These are phyloP conservation scores for Apocynum venetum DNA, from an alignment of 257 asterid genomes.

Conservation along the genomic window DNA sequence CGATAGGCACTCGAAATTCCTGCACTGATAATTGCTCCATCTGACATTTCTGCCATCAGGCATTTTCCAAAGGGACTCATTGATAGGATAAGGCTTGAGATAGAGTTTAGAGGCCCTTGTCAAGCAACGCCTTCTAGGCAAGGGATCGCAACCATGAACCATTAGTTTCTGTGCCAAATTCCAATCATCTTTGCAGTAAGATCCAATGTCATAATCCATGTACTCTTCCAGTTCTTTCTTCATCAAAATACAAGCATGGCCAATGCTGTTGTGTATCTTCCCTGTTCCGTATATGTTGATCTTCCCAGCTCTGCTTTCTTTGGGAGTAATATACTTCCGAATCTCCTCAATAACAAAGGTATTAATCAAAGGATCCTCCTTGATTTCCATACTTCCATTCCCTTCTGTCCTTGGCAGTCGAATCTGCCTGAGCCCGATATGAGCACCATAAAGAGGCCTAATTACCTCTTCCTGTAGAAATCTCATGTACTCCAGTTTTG, in stretches of 20 bases:
- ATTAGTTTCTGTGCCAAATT: constrained; percentile 68
- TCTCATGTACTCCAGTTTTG: constrained; percentile 52
- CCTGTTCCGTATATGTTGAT: constrained; percentile 60
- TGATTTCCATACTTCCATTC: constrained; percentile 28
- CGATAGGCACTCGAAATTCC: constrained; percentile 71
- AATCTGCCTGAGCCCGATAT: constrained; percentile 77
- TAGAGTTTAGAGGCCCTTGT: constrained; percentile 82
- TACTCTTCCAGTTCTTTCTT: constrained; percentile 76
- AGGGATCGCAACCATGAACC: constrained; percentile 80
- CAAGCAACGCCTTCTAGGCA: constrained; percentile 79
- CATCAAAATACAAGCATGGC: constrained; percentile 70
- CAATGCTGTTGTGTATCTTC: constrained; percentile 62
- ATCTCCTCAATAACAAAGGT: constrained; percentile 74
- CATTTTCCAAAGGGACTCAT: constrained; percentile 76
- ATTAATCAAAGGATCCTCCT: constrained; percentile 71
- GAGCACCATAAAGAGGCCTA: constrained; percentile 72
- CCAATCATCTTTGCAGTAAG: constrained; percentile 93
- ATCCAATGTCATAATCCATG: constrained; percentile 85
- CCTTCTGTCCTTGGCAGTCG: constrained; percentile 49
- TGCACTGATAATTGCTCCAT: constrained; percentile 80
- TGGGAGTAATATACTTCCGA: constrained; percentile 80
- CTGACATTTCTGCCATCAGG: constrained; percentile 88
- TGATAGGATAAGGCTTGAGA: constrained; percentile 64
- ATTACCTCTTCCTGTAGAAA: constrained; percentile 71
- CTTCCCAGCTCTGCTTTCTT: constrained; percentile 54